A percentile compares a stretch with the other conserved stretches of the same genome.
phyloP scores from a whole-genome alignment of 805 yeast species.

The Saccharomyces jurei region DNA sequence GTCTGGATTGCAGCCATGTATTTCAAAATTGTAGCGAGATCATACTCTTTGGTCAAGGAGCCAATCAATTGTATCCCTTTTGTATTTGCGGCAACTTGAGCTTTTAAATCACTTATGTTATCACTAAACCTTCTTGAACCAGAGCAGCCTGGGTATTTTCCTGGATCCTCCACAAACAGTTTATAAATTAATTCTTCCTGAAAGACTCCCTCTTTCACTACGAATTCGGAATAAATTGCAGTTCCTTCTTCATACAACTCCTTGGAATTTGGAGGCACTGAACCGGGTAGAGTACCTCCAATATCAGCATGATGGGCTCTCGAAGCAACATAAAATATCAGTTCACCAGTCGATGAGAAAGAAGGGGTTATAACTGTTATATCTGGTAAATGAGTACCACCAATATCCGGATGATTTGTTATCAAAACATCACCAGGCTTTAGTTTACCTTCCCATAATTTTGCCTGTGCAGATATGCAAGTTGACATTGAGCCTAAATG shows the following conservation, averaged over 20 bases:
- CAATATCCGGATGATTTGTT: conserved; percentile 73
- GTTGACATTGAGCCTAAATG: conserved; percentile 84
- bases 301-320: conserved; percentile 96
- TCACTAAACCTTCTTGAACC: conserved; percentile 83
- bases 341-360: conserved; percentile 45
- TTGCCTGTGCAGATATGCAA: conserved; percentile 59
- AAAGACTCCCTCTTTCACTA: conserved; percentile 64
- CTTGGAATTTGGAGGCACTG: conserved; percentile 90
- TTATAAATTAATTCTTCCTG: conserved; percentile 63
- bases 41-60: conserved; percentile 54
- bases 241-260: conserved; percentile 88
- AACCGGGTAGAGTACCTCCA: conserved; percentile 86
- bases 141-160: conserved; percentile 75
- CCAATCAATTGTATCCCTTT: conserved; percentile 68
- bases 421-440: conserved; percentile 68
- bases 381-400: conserved; percentile 86
- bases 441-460: conserved; percentile 55
- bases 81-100: conserved; percentile 83
- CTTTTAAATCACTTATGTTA: conserved; percentile 75
- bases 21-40: conserved; percentile 47
- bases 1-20: conserved; percentile 80
- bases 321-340: conserved; percentile 84
- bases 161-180: conserved; percentile 63
- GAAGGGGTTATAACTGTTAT: conserved; percentile 91
- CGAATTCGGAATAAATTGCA: conserved; percentile 65